Evolutionary conservation across 2,329 filamentous ascomycete genomes (phyloP).

Genomic region (Plenodomus biglobosus): DNA sequence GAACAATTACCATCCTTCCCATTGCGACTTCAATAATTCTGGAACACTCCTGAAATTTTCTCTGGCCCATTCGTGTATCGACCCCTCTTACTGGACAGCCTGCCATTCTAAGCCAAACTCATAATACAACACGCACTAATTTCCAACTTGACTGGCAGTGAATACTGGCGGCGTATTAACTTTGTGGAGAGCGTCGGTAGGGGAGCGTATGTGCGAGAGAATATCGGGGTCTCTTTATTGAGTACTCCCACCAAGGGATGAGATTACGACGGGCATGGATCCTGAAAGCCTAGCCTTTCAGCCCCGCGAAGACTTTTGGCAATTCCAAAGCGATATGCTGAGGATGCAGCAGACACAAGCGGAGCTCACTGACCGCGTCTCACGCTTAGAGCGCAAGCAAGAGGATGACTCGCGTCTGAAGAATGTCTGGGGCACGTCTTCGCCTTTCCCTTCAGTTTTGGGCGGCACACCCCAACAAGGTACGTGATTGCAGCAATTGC

Average conservation of each 20-base stretch:
- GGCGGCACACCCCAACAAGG: conserved; percentile 85
- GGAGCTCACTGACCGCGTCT: conserved; percentile 63
- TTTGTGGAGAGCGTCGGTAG: not conserved
- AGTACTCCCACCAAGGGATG: conserved; percentile 35
- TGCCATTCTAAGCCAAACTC: not conserved
- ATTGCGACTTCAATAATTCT: not conserved
- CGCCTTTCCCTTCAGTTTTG: conserved; percentile 84
- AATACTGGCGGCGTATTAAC: not conserved
- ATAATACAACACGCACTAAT: not conserved
- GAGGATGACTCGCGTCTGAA: conserved; percentile 69
- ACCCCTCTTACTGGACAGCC: not conserved
- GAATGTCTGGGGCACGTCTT: conserved; percentile 82
- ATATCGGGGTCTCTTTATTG: conserved; percentile 22
- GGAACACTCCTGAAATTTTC: not conserved
- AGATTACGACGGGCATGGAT: conserved; percentile 55
- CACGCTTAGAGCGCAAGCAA: conserved; percentile 62
- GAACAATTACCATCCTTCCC: not conserved
- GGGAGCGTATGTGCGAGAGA: not conserved
- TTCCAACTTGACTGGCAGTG: not conserved
- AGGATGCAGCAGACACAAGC: conserved; percentile 62
- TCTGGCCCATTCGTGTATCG: not conserved
- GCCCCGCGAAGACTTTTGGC: conserved; percentile 66
- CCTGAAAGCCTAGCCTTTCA: conserved; percentile 63
- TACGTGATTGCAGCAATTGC: conserved; percentile 47
- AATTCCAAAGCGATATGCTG: conserved; percentile 63